Base-by-base conservation (phyloP, 1,284 basidiomycete genomes). In the Mrakiaceae sp. region DNA sequence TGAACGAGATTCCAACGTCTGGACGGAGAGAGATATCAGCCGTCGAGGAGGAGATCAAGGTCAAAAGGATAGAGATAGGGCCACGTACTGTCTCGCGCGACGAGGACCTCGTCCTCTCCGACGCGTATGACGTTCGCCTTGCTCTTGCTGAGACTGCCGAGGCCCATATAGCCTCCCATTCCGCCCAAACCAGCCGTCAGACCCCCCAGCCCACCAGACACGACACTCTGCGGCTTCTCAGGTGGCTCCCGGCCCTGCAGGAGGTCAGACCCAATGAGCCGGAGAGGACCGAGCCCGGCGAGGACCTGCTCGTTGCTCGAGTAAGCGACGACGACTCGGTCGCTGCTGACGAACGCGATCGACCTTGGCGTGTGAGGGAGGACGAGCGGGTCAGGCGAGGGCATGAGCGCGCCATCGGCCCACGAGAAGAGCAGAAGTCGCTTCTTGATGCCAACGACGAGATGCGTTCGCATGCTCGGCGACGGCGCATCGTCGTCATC, bases 341-440 rank as follows among this genome's bases (percentile, higher is more conserved):
- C 81, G 4, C 82, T 73, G 62, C 85, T 80, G 65, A 89, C 74
- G 73, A 86, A 94, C 5, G 81, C 82, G 52, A 87, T 84, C 14
- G 79, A 81, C 66, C 83, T 82, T 46, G 87, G 85, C 39, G 84
- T 91, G 73, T 88, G 94, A 47, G 88, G 86, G 5, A 97, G 79
- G 3, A 81, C 72, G 5, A 86, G 68, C 3, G 70, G 68, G 27
- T 70, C 69, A 2, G 74, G 74, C 5, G 74, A 62, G 7, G 67
- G 57, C 1, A 65, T 50, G n/a, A 86, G 81, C 70, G 89, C 86
- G 39, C 89, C 88, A 70, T 92, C 88, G 68, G 82, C 86, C 90
- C 92, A 96, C 3, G 83, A 81, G 72, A 92, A 93, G 10, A 97
- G 77, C 2, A 95, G 83, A 0, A 92, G 82, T 73, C 87, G 90